Evolutionary conservation across 179 eudicot species (phyloP).

Genomic region (Spinacia oleracea): DNA sequence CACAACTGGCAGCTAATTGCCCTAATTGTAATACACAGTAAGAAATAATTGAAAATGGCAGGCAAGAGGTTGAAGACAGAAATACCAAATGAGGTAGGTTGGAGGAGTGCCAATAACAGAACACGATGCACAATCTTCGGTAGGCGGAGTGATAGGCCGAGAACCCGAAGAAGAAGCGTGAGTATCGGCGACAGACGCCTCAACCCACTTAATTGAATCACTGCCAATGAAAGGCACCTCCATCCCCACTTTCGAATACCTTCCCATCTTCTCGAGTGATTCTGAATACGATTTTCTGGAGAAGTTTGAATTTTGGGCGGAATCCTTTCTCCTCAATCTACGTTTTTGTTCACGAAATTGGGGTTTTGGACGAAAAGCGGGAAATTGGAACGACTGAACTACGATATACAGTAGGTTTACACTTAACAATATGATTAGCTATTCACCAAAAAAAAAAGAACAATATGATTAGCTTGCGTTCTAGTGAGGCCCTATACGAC

Average conservation of each 20-base stretch:
- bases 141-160: slow-evolving; percentile 30
- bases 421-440: too few species aligned
- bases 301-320: too few species aligned
- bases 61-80: background rate
- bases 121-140: slow-evolving; percentile 63
- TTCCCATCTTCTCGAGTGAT: slow-evolving; percentile 36
- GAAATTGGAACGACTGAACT: too few species aligned
- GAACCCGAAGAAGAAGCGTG: slow-evolving; percentile 19
- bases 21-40: background rate
- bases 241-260: slow-evolving; percentile 51
- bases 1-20: background rate
- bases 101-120: slow-evolving; percentile 67
- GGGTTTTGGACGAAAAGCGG: too few species aligned
- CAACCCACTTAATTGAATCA: slow-evolving; percentile 69
- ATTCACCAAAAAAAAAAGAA: too few species aligned
- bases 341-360: too few species aligned
- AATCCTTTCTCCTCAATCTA: too few species aligned
- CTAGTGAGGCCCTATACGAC: too few species aligned
- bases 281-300: too few species aligned
- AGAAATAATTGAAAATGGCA: background rate
- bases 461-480: too few species aligned
- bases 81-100: slow-evolving; percentile 67
- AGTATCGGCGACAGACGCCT: slow-evolving; percentile 53
- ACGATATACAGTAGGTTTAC: too few species aligned
- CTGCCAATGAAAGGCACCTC: slow-evolving; percentile 74